Base-by-base conservation (phyloP, 208 protist genomes). In the Acanthamoeba healyi region DNA sequence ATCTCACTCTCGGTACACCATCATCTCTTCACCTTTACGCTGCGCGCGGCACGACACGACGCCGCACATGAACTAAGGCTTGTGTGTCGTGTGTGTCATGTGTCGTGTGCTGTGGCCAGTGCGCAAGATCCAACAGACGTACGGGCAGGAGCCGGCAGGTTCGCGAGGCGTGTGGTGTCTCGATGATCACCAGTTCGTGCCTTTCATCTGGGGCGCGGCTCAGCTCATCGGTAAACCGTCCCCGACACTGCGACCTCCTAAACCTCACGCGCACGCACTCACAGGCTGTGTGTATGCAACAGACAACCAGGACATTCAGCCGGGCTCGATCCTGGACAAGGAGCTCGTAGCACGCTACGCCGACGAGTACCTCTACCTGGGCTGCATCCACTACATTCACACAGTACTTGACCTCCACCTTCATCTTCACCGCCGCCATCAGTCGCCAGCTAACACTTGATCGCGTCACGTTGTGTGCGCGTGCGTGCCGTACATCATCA, bases 101-200 rank as follows among this genome's bases (percentile, higher is more conserved):
- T 15, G 22, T 6, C 22, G n/a, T 12, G 44, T 15, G 9, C 15
- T 26, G 72, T 19, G 22, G 12, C 22, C 29, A 86, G 97, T 99
- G 95, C 97, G 99, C 9, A 94, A 95, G 32, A 46, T 99, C 19
- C 98, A 98, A 82, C 77, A 51, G 14, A 95, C 91, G n/a, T 99
- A 98, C 94, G 65, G 58, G 19, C 92, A 99, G n/a, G 99, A 99
- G 97, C 99, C 99, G 12, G 99, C 99, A 0, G 99, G 99, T 29
- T 98, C 98, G 40, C 99, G 99, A 91, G 99, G 99, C 32, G 99
- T 99, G 38, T 99, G 99, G 99, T 98, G 99, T 24, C 96, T 99
- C 1, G 99, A 99, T 95, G 99, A 99, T 95, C 99, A 99, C 94
- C 98, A 99, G 84, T 99, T 99, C 95, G 94, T 99, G 26, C 98